Conservation (phyloP, 768 basidiomycete genomes). For the Calocybe indica region DNA sequence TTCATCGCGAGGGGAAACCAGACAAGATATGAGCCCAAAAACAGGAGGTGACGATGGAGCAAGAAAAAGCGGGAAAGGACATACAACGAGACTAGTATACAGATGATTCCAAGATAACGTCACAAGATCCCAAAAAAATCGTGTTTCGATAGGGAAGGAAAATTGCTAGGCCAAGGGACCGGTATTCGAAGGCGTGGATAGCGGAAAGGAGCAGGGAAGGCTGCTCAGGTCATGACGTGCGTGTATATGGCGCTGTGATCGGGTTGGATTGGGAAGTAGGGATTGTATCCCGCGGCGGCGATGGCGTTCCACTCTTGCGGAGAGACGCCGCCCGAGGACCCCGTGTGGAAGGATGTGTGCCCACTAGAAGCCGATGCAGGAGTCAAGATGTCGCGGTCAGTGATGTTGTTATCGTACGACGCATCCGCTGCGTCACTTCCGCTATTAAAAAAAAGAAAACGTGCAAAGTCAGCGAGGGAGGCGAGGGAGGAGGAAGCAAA, state of each 20-base stretch:
- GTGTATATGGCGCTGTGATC: conserved; percentile 48
- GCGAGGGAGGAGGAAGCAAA: too few relatives aligned
- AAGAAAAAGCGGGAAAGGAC: neutral
- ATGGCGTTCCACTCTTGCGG: conserved; percentile 61
- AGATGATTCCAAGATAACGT: neutral
- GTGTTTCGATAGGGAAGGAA: conserved; percentile 5
- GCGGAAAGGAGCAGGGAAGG: conserved; percentile 5
- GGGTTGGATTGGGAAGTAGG: conserved; percentile 58
- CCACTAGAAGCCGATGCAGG: conserved; percentile 46
- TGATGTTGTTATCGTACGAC: conserved; percentile 52
- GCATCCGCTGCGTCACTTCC: conserved; percentile 31
- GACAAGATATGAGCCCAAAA: neutral
- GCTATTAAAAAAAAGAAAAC: too few relatives aligned
- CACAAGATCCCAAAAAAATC: conserved; percentile 5
- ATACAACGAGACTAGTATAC: neutral
- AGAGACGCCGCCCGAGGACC: conserved; percentile 41
- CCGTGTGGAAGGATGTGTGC: conserved; percentile 39
- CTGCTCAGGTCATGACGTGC: conserved; percentile 47
- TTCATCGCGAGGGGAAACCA: neutral
- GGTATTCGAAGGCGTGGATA: conserved; percentile 1
- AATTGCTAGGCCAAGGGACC: neutral
- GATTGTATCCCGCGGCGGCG: conserved; percentile 51
- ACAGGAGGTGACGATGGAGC: neutral
- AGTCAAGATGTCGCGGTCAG: conserved; percentile 59
- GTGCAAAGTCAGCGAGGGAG: too few relatives aligned